Conservation (phyloP, 1,284 basidiomycete genomes). For the Exobasidium cylindrosporum region DNA sequence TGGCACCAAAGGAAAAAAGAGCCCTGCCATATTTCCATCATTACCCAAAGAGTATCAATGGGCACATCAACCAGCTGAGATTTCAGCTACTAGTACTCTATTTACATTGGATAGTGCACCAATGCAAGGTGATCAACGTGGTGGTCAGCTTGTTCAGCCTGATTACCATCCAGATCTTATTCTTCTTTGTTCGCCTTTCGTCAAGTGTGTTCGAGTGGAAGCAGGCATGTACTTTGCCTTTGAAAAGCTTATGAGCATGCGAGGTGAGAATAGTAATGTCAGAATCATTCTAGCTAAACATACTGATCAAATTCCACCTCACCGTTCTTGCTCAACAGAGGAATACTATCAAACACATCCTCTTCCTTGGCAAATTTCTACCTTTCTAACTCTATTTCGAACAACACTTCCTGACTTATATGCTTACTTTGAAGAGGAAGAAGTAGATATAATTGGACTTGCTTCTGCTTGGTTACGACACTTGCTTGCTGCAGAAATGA, state of each 20-base stretch:
- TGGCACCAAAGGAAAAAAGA: background rate
- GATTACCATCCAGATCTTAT: constrained; percentile 53
- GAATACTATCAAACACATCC: constrained; percentile 35
- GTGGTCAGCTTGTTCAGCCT: constrained; percentile 8
- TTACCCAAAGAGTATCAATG: constrained; percentile 11
- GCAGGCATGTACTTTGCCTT: constrained; percentile 56
- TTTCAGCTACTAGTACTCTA: background rate
- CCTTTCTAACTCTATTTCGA: constrained; percentile 54
- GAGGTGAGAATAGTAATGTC: constrained; percentile 27
- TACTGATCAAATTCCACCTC: background rate
- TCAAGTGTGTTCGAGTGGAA: constrained; percentile 52
- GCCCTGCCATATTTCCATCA: background rate
- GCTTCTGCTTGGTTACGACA: constrained; percentile 53
- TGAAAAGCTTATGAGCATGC: constrained; percentile 49
- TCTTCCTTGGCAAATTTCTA: constrained; percentile 43
- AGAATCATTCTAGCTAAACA: background rate
- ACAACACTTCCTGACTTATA: constrained; percentile 53
- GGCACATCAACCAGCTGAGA: constrained; percentile 12
- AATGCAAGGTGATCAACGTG: background rate
- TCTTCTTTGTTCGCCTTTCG: constrained; percentile 53
- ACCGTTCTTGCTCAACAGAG: constrained; percentile 14
- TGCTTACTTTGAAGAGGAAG: constrained; percentile 56
- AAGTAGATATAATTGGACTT: constrained; percentile 50
- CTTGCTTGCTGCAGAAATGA: constrained; percentile 50
- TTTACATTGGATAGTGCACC: background rate